phyloP scores from a whole-genome alignment of 768 basidiomycete species.

The Pleurotus tuoliensis region DNA sequence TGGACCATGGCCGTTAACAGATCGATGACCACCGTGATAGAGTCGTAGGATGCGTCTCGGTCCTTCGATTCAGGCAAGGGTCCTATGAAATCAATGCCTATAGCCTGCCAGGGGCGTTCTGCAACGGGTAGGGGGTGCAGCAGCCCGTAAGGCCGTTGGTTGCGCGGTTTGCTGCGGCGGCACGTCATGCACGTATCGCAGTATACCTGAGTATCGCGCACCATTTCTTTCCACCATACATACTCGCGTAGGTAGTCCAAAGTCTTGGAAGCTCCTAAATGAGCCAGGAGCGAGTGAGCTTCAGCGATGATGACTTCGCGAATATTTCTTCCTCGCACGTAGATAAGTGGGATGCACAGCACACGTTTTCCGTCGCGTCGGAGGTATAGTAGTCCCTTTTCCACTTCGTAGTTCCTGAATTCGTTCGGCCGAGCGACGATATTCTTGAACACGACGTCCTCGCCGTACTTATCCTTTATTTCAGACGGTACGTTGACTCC shows the following conservation, averaged over 20 bases:
- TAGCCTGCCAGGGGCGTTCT: constrained; percentile 19
- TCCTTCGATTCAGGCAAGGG: constrained; percentile 21
- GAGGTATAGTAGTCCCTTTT: too few species aligned
- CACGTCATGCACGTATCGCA: constrained; percentile 19
- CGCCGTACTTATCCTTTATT: too few species aligned
- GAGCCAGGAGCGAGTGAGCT: constrained; percentile 21
- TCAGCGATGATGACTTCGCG: constrained; percentile 26
- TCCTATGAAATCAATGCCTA: constrained; percentile 26
- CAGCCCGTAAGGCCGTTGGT: constrained; percentile 12
- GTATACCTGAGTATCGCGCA: constrained; percentile 17
- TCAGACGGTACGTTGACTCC: too few species aligned
- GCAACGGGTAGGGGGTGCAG: constrained; percentile 17
- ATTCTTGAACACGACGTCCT: too few species aligned
- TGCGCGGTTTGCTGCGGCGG: constrained; percentile 10
- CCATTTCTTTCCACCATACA: constrained; percentile 21
- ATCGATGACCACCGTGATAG: neutral
- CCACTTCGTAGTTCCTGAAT: too few species aligned
- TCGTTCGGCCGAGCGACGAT: too few species aligned
- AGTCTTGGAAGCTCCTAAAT: constrained; percentile 28
- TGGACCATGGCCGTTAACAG: constrained; percentile 12
- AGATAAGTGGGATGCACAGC: constrained; percentile 15
- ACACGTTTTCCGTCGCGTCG: too few species aligned
- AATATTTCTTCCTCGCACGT: constrained; percentile 8
- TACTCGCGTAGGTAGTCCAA: constrained; percentile 20
- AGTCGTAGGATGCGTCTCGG: constrained; percentile 15